These are phyloP conservation scores for Aspergillus sp. DNA, from an alignment of 2,329 filamentous ascomycete genomes.

Conservation along the genomic window DNA sequence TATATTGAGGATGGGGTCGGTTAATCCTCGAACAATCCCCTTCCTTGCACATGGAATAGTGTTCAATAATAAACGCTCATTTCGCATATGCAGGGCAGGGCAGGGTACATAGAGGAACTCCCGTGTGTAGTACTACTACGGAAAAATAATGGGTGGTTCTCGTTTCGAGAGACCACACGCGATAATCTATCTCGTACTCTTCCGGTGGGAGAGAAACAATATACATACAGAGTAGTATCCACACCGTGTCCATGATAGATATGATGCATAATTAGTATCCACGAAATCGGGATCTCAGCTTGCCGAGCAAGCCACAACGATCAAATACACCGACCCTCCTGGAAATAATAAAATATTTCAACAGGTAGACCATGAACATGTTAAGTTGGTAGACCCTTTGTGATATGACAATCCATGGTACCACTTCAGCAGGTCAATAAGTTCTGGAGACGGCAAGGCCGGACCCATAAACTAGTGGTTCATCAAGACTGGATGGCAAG, in stretches of 20 bases:
- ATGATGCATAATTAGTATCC: too few species aligned
- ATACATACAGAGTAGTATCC: too few species aligned
- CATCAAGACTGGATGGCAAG: conserved; percentile 14
- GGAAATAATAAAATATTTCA: not conserved
- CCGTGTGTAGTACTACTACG: too few species aligned
- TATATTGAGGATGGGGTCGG: not conserved
- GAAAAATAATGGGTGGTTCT: too few species aligned
- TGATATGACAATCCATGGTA: conserved; percentile 2
- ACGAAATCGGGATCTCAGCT: not conserved
- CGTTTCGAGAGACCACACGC: too few species aligned
- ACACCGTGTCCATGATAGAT: too few species aligned
- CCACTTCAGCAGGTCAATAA: conserved; percentile 7
- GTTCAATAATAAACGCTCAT: not conserved
- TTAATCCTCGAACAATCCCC: too few species aligned
- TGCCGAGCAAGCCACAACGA: not conserved
- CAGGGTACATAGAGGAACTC: too few species aligned
- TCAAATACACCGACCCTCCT: not conserved
- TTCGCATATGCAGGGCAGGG: not conserved
- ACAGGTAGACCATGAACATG: not conserved
- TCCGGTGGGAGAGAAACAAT: too few species aligned
- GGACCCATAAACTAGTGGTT: conserved; percentile 22
- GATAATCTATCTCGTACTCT: not conserved
- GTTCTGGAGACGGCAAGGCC: conserved; percentile 15
- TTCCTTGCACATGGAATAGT: not conserved
- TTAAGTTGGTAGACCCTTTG: not conserved